These are phyloP conservation scores for Ceratocystis cacaofunesta DNA, from an alignment of 2,329 filamentous ascomycete species.

Conservation along the genomic window DNA sequence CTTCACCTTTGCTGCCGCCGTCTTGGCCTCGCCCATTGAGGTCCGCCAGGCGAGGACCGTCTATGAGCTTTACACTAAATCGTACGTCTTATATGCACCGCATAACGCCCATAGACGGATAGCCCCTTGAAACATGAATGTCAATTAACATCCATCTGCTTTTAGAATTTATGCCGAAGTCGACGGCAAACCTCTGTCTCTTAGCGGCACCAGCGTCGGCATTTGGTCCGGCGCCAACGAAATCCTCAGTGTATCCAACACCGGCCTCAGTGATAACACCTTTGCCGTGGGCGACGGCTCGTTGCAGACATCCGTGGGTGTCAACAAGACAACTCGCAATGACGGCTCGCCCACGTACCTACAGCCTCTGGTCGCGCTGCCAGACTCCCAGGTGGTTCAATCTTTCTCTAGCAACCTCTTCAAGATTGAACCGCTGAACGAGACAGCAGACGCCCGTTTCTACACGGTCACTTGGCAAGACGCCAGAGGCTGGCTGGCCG, in stretches of 20 bases:
- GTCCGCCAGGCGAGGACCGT: not conserved
- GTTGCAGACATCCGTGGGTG: not conserved
- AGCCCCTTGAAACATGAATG: not conserved
- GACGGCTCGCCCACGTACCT: not conserved
- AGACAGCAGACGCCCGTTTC: not conserved
- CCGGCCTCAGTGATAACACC: not conserved
- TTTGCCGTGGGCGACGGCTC: not conserved
- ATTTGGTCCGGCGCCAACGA: conserved; percentile 7
- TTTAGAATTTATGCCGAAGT: conserved; percentile 4
- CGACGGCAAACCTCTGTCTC: conserved; percentile 11
- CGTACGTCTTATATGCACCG: not conserved
- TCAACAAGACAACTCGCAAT: conserved; percentile 2
- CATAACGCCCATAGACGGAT: not conserved
- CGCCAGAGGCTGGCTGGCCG: conserved; percentile 10
- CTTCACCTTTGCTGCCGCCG: conserved; percentile 9
- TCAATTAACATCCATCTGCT: not conserved
- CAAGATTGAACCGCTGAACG: not conserved
- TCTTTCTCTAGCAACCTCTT: conserved; percentile 3
- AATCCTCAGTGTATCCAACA: conserved; percentile 7
- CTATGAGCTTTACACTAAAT: conserved; percentile 8
- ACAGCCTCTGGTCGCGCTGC: not conserved
- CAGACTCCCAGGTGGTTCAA: not conserved
- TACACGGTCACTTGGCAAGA: conserved; percentile 9
- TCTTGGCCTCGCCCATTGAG: conserved; percentile 7
- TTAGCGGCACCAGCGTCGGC: not conserved